These are phyloP conservation scores for Agrocybe pediades DNA, from an alignment of 768 basidiomycete species.

Conservation along the genomic window DNA sequence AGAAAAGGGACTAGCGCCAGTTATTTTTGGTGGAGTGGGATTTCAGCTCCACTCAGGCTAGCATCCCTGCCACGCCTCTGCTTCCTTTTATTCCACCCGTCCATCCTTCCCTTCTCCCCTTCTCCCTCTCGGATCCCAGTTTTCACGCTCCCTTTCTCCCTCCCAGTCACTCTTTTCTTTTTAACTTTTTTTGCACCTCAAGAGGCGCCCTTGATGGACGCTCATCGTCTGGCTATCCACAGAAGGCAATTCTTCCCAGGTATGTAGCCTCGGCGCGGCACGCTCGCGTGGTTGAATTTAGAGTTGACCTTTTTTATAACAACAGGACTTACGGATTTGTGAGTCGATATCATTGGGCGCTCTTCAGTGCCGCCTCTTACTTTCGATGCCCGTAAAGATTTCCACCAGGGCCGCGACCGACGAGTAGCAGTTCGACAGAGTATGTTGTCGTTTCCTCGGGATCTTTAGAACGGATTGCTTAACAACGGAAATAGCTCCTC, in stretches of 20 bases:
- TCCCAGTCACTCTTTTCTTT: conserved; percentile 13
- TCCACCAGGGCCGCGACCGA: not conserved
- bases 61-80: conserved; percentile 7
- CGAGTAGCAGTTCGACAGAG: not conserved
- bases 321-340: not conserved
- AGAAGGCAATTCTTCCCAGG: conserved; percentile 19
- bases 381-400: too few relatives aligned
- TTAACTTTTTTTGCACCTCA: not conserved
- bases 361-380: too few relatives aligned
- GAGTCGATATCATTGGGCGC: not conserved
- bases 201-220: conserved; percentile 27
- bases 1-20: conserved; percentile 11
- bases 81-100: conserved; percentile 9
- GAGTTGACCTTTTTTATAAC: not conserved
- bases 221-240: conserved; percentile 8
- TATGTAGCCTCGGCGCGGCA: conserved; percentile 3
- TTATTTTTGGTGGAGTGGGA: conserved; percentile 20
- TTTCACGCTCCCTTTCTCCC: not conserved
- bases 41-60: conserved; percentile 7
- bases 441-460: not conserved
- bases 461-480: not conserved
- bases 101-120: not conserved
- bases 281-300: not conserved
- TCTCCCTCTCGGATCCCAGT: not conserved
- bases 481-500: not conserved